phyloP scores from a whole-genome alignment of 352 stramenopile genomes.

The Globisporangium apiculatum region DNA sequence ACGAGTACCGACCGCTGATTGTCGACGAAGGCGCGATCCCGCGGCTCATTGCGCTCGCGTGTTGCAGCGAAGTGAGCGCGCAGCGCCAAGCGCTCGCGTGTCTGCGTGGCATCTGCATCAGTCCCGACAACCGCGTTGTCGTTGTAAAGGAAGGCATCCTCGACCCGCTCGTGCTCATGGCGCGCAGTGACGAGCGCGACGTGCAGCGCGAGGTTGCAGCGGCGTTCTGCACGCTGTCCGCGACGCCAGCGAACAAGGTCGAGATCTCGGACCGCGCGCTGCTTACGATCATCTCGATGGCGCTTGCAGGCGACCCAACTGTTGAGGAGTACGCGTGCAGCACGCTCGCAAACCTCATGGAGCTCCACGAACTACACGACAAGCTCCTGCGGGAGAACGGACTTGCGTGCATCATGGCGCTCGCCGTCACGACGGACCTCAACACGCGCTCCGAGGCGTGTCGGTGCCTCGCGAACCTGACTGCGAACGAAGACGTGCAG shows the following conservation, averaged over 20 bases:
- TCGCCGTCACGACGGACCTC: slow-evolving; percentile 85
- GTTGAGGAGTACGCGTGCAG: slow-evolving; percentile 93
- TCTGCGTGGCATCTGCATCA: slow-evolving; percentile 92
- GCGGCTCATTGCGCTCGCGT: slow-evolving; percentile 92
- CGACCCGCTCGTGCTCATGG: slow-evolving; percentile 94
- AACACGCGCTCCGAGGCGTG: slow-evolving; percentile 90
- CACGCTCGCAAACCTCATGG: slow-evolving; percentile 93
- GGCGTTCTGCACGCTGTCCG: slow-evolving; percentile 92
- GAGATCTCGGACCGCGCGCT: slow-evolving; percentile 92
- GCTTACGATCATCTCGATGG: slow-evolving; percentile 93
- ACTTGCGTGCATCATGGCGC: slow-evolving; percentile 87
- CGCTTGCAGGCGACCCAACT: slow-evolving; percentile 84
- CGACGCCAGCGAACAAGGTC: slow-evolving; percentile 94
- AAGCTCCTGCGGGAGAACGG: slow-evolving; percentile 93
- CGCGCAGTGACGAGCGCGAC: slow-evolving; percentile 86
- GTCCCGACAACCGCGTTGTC: slow-evolving; percentile 74
- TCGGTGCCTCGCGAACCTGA: slow-evolving; percentile 92
- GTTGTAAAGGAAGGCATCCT: slow-evolving; percentile 94
- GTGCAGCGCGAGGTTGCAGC: slow-evolving; percentile 91
- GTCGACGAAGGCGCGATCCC: slow-evolving; percentile 92
- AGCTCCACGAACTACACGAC: slow-evolving; percentile 92
- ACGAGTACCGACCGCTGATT: slow-evolving; percentile 88
- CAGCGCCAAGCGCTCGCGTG: slow-evolving; percentile 91
- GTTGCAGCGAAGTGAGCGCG: slow-evolving; percentile 90
- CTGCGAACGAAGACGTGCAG: slow-evolving; percentile 92